Base-by-base conservation (phyloP, 106 monocot species). In the Dendrobium officinale region DNA sequence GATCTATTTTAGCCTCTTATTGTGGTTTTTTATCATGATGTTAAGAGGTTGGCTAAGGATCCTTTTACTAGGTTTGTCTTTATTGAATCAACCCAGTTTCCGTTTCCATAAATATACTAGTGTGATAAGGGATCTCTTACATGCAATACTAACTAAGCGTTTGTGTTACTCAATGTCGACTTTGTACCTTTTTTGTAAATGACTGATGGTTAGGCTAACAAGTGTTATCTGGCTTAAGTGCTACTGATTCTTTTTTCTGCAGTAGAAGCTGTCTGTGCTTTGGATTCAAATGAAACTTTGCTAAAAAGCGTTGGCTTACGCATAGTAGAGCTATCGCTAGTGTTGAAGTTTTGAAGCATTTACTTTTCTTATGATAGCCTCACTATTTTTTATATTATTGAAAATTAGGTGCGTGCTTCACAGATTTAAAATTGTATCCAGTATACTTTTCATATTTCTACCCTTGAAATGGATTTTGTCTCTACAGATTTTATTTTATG, bases 141-240 rank as follows among this genome's bases (percentile, higher is more conserved):
- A 51, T 51, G 13, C 13, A 51, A 8, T 20, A 24, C n/a, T 61
- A 15, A 61, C 54, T 10, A 54, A 16, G 54, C 54, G 22, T 10
- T 4, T 61, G 61, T n/a, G n/a, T 24, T 61, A 61, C 61, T 61
- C 22, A 61, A 61, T 10, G n/a, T 22, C 22, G 20, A 61, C 61
- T n/a, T 22, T 22, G 22, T n/a, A 61, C 10, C 10, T 22, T 61
- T 61, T 61, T 8, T 61, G n/a, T 61, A 61, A n/a, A 61, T 22
- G 61, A 22, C 61, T 33, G 68, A 29, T 70, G 68, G 26, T 70
- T 70, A 70, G 68, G 26, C 8, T 70, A 33, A 70, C 68, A 70
- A 13, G 33, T 70, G 11, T 31, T 0, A 70, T 70, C 13, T 70
- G 13, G 68, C 26, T 33, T 31, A 33, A 24, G 24, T 22, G 7